These are phyloP conservation scores for Diversispora eburnea DNA, from an alignment of 192 early-diverging fungal species.

Conservation along the genomic window DNA sequence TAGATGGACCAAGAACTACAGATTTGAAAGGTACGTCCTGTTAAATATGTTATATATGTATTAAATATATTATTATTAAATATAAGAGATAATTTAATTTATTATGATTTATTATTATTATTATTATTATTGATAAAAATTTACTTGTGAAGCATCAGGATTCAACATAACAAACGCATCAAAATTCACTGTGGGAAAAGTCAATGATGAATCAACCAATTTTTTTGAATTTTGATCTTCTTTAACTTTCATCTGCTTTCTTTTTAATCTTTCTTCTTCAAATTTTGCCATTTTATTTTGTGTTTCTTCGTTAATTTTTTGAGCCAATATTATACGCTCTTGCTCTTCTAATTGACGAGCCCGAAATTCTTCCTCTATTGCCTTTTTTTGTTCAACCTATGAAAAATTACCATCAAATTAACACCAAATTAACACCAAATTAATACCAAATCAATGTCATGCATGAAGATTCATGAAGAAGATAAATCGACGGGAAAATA, in stretches of 20 bases:
- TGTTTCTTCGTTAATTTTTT: constrained; percentile 42
- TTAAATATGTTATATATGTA: not conserved
- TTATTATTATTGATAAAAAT: not conserved
- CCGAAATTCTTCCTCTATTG: constrained; percentile 35
- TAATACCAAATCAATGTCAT: not conserved
- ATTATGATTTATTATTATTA: not conserved
- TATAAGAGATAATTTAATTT: not conserved
- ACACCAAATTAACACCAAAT: not conserved
- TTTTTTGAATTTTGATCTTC: constrained; percentile 27
- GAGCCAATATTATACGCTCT: constrained; percentile 30
- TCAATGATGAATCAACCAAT: constrained; percentile 15
- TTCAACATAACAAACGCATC: constrained; percentile 39
- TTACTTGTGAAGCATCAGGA: constrained; percentile 39
- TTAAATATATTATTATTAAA: not conserved
- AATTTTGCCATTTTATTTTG: constrained; percentile 33
- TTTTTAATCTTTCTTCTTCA: constrained; percentile 45
- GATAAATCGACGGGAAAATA: too few relatives aligned
- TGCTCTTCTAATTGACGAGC: constrained; percentile 36
- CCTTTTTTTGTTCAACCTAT: constrained; percentile 36
- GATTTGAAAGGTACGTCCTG: constrained; percentile 30
- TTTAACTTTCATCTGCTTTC: constrained; percentile 38
- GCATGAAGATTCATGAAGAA: not conserved
- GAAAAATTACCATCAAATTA: not conserved
- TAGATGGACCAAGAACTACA: constrained; percentile 34
- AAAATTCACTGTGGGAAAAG: constrained; percentile 37